phyloP scores from a whole-genome alignment of 2,329 filamentous ascomycete genomes.

The Nemania sp. region DNA sequence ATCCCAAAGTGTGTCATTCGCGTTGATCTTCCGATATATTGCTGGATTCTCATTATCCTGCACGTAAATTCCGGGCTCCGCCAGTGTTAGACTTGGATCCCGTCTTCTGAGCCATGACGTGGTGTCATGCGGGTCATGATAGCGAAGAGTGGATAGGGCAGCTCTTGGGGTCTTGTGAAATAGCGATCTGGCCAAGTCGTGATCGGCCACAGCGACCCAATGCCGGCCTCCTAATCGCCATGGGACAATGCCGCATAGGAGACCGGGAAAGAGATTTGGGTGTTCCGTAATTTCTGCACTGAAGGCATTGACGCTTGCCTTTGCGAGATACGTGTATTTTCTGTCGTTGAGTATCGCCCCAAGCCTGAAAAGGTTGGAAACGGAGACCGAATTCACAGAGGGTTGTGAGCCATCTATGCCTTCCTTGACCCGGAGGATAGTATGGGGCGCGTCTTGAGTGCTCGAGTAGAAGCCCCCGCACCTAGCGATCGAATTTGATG shows the following conservation, averaged over 20 bases:
- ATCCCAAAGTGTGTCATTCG: conserved; percentile 17
- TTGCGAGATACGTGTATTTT: conserved; percentile 65
- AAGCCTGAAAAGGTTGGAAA: conserved; percentile 83
- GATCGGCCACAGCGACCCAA: conserved; percentile 34
- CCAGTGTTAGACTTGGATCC: conserved; percentile 20
- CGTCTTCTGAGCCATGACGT: conserved; percentile 30
- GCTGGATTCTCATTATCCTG: conserved; percentile 4
- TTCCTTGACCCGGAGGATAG: conserved; percentile 87
- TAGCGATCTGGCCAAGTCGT: conserved; percentile 7
- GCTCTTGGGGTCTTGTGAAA: conserved; percentile 34
- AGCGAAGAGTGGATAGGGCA: conserved; percentile 34
- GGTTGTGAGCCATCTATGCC: conserved; percentile 93
- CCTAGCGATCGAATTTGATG: conserved; percentile 43
- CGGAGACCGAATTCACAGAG: conserved; percentile 85
- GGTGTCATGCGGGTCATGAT: conserved; percentile 22
- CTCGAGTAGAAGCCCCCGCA: conserved; percentile 76
- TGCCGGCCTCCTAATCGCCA: conserved; percentile 68
- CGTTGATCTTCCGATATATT: conserved; percentile 16
- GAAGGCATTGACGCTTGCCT: conserved; percentile 79
- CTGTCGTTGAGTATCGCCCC: conserved; percentile 69
- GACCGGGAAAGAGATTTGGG: conserved; percentile 84
- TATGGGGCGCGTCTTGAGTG: conserved; percentile 61
- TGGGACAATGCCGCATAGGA: conserved; percentile 76
- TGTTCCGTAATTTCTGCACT: conserved; percentile 91
- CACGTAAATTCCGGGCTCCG: conserved; percentile 21